Base-by-base conservation (phyloP, 108 stramenopile species). In the Phaeodactylum tricornutum region DNA sequence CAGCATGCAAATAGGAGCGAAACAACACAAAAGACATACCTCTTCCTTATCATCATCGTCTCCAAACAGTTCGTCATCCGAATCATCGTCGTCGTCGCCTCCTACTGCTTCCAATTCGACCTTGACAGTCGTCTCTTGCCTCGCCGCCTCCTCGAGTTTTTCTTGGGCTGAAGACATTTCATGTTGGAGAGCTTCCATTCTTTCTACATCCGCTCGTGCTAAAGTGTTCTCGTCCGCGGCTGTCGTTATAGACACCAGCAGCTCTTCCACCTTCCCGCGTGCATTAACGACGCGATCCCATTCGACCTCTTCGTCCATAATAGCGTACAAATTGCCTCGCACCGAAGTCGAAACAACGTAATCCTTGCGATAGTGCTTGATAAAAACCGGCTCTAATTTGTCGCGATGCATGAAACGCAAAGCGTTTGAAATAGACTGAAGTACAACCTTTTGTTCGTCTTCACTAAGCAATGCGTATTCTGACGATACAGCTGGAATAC, bases 251-350 rank as follows among this genome's bases (percentile, higher is more conserved):
- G 45, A 29, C 16, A 55, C 29, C 26, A 89, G 50, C 8, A 89
- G 17, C 7, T 26, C 43, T 55, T 81, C 77, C 38, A 84, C 81
- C 57, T 77, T 84, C 4, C 51, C 61, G 29, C 79, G 68, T 0
- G 80, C 81, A 26, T 63, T 66, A 9, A 68, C 48, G 65, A 84
- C 63, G 17, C 64, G 69, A 41, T 84, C 80, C 78, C 79, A 89
- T 61, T 89, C 80, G 8, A 64, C 45, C 56, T 90, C 84, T 55
- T 90, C 84, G 44, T 90, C 87, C 67, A 90, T 74, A 17, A 90
- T 76, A 4, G 47, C 55, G 62, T 90, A 82, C 0, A 90, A 61
- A 53, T 72, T 79, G 2, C 78, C 60, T 24, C 81, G 66, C 11
- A 90, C 87, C 0, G 81, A 73, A 8, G 65, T 59, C 29, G 80